Evolutionary conservation across 768 basidiomycete genomes (phyloP), one percentile per base, ranked within the genome.

Genomic region (Leccinellum albellum): DNA sequence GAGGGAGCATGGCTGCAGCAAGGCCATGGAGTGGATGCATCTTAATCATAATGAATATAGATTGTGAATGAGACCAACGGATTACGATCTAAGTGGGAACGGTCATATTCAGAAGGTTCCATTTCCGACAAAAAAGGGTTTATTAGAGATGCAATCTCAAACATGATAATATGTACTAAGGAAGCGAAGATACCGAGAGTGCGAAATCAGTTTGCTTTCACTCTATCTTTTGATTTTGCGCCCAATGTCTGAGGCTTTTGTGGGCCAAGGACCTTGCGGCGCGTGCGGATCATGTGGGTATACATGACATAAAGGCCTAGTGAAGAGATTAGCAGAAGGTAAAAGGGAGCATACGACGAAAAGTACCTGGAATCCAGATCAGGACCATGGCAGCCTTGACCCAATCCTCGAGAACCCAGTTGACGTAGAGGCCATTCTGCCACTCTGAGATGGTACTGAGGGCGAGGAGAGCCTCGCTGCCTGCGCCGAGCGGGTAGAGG

Each of bases 401-500:
- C 59, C 82, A 83, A 60, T 91, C 88, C 7, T 79, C 75, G 28
- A 74, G 67, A 15, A 72, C 73, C 86, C 88, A 90, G 53, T 66
- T 69, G 46, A 50, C 67, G 67, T 58, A 79, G 61, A 74, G 71
- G 71, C 54, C 74, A 64, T 54, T 64, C 37, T 69, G 77, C 78
- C 80, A 58, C 70, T 80, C 35, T 67, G 79, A 89, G 31, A 97
- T 80, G 5, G 91, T 89, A 1, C 86, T 80, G 66, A 85, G 86
- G 66, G 86, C 88, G 55, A 96, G 79, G 69, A 88, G 83, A 0
- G 94, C 94, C 73, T 99, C 97, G 23, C 91, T 94, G 6, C 83
- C 81, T 1, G 97, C 96, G 46, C 97, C 97, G 23, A 94, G 70
- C 5, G 92, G 94, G 75, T 99, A 98, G n/a, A 98, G 82, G 48